phyloP scores from a whole-genome alignment of 2,329 filamentous ascomycete genomes.

The Colletotrichum coccodes region DNA sequence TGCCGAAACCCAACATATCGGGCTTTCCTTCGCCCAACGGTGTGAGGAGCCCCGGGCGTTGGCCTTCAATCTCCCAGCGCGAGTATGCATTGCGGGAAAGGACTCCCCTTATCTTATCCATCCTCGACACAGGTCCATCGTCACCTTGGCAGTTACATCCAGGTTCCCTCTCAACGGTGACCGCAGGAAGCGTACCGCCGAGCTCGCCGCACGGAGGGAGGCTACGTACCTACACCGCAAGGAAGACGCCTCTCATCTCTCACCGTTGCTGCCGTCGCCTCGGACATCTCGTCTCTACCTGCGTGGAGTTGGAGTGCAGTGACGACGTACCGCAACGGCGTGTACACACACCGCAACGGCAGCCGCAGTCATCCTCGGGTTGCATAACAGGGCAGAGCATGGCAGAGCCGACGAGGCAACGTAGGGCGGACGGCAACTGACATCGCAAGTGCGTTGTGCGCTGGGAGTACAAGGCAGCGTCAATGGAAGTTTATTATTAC shows the following conservation, averaged over 20 bases:
- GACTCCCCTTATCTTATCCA: background rate
- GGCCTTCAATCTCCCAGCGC: constrained; percentile 1
- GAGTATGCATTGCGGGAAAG: background rate
- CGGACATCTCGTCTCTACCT: background rate
- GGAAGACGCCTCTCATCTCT: background rate
- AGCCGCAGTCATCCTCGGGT: constrained; percentile 8
- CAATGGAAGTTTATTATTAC: constrained; percentile 19
- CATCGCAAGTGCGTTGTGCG: background rate
- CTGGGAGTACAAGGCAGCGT: constrained; percentile 3
- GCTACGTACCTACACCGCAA: constrained; percentile 9
- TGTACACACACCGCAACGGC: constrained; percentile 3
- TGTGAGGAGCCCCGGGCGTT: background rate
- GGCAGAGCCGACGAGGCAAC: constrained; percentile 13
- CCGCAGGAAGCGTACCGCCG: background rate
- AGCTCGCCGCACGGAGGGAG: background rate
- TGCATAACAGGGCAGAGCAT: constrained; percentile 12
- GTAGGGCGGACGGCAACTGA: background rate
- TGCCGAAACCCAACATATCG: background rate
- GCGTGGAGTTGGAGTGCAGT: background rate
- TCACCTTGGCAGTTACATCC: background rate
- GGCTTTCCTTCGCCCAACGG: background rate
- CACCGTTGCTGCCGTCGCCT: background rate
- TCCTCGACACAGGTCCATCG: background rate
- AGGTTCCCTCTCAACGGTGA: background rate
- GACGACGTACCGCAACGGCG: background rate